phyloP scores from a whole-genome alignment of 2,329 filamentous ascomycete species.

The Diplodia corticola region DNA sequence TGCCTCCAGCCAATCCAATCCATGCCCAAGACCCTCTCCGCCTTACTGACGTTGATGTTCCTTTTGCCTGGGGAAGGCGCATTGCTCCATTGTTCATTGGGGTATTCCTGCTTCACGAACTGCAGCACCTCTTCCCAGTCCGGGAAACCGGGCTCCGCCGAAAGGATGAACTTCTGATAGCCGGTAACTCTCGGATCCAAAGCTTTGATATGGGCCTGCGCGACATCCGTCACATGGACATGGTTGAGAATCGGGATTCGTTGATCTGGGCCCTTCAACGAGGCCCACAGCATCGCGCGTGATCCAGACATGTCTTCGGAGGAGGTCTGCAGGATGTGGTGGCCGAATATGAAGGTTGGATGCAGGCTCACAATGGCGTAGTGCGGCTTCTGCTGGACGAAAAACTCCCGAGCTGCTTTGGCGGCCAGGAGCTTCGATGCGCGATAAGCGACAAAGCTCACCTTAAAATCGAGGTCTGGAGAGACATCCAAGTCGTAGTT shows the following conservation, averaged over 20 bases:
- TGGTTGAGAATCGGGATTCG: slow-evolving; percentile 18
- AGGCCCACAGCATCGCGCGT: slow-evolving; percentile 28
- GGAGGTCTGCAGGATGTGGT: slow-evolving; percentile 28
- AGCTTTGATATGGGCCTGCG: slow-evolving; percentile 31
- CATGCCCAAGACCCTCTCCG: slow-evolving; percentile 27
- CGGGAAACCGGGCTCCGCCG: slow-evolving; percentile 16
- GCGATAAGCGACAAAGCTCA: slow-evolving; percentile 26
- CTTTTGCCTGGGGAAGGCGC: slow-evolving; percentile 19
- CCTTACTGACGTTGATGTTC: slow-evolving; percentile 23
- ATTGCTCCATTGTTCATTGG: slow-evolving; percentile 24
- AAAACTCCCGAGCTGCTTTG: slow-evolving; percentile 30
- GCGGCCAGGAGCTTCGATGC: slow-evolving; percentile 33
- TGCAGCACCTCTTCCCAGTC: slow-evolving; percentile 27
- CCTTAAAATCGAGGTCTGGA: slow-evolving; percentile 23
- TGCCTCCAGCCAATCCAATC: slow-evolving; percentile 20
- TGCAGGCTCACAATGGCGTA: slow-evolving; percentile 32
- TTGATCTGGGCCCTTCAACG: slow-evolving; percentile 24
- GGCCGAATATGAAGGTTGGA: slow-evolving; percentile 31
- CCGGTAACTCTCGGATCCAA: slow-evolving; percentile 17
- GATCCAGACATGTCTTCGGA: slow-evolving; percentile 27
- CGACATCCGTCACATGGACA: slow-evolving; percentile 34
- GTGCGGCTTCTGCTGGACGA: slow-evolving; percentile 26
- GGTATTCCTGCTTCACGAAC: slow-evolving; percentile 27
- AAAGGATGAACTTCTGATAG: slow-evolving; percentile 25
- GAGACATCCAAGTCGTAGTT: slow-evolving; percentile 23